Base-by-base conservation (phyloP, 306 rosid species). In the Prunus mira region DNA sequence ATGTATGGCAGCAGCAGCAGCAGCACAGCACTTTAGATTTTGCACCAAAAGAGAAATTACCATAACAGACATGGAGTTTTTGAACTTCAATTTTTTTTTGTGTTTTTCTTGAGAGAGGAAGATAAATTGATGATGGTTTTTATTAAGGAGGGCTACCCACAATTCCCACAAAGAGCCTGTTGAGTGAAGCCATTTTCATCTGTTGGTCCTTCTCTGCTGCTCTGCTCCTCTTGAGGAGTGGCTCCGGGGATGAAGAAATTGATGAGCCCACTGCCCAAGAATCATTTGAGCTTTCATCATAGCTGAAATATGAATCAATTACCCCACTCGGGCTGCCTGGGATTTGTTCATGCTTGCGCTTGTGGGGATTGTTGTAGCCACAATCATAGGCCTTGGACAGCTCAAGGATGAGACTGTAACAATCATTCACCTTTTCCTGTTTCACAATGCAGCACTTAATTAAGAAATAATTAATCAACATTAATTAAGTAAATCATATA, bases 361-460 rank as follows among this genome's bases (percentile, higher is more conserved):
- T 94, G 17, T 14, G 65, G 12, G 75, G 54, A 20, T 75, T 86
- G 45, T 75, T 75, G 38, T 52, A 18, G 18, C 9, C 70, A 54
- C 47, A 24, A 68, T 76, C 47, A 76, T 67, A 65, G 55, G 9
- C 76, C 15, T 79, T 88, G 50, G 88, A 77, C 7, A 78, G 12
- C 79, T 87, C 85, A 1, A 70, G 34, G 38, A 92, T 88, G 1
- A 75, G 87, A 65, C 81, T 83, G 74, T 88, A 86, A 56, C 99
- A 95, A 14, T 89, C 90, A 15, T 89, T 85, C 27, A 91, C 93
- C 82, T 87, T 91, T 84, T 87, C 99, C 99, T 95, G 97, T 69
- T 18, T 19, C 17, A 28, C 10, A 52, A 60, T 60, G 68, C 67
- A 56, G 54, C 56, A 43, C 19, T 64, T 60, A 45, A n/a, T 43